Evolutionary conservation across 2,329 filamentous ascomycete species (phyloP).

Genomic region (Sclerotinia minor): DNA sequence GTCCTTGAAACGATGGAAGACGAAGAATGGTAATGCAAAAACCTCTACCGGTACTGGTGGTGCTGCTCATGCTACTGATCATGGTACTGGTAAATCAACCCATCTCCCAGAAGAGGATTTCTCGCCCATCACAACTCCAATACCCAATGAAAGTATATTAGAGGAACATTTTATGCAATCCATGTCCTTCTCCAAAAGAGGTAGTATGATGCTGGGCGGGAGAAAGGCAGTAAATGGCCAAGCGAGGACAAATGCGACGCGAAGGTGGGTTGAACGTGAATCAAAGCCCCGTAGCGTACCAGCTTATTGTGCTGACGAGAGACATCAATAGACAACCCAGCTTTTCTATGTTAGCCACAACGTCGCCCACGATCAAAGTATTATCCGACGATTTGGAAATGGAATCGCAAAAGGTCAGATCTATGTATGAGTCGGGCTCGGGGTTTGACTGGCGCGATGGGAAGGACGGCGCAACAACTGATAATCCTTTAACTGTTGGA

Average conservation of each 20-base stretch:
- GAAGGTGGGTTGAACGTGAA: slow-evolving; percentile 35
- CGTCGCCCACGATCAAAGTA: slow-evolving; percentile 33
- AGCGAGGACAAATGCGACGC: slow-evolving; percentile 31
- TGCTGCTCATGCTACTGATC: too few relatives aligned
- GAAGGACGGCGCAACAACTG: slow-evolving; percentile 25
- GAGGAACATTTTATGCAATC: slow-evolving; percentile 59
- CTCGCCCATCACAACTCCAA: slow-evolving; percentile 55
- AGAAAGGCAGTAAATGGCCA: slow-evolving; percentile 43
- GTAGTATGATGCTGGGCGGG: slow-evolving; percentile 61
- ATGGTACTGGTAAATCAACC: slow-evolving; percentile 27
- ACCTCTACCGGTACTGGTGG: slow-evolving; percentile 27
- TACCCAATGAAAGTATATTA: slow-evolving; percentile 57
- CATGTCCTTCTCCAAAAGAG: slow-evolving; percentile 62
- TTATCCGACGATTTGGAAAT: slow-evolving; percentile 40
- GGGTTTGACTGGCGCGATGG: slow-evolving; percentile 36
- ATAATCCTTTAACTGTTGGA: slow-evolving; percentile 18
- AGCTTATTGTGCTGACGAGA: slow-evolving; percentile 28
- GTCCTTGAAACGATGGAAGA: slow-evolving; percentile 30
- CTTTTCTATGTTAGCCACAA: slow-evolving; percentile 35
- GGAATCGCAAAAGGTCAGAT: slow-evolving; percentile 43
- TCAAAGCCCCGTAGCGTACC: slow-evolving; percentile 8
- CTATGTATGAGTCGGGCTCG: slow-evolving; percentile 41
- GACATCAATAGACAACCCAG: slow-evolving; percentile 35
- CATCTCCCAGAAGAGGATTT: slow-evolving; percentile 43
- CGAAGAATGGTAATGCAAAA: slow-evolving; percentile 26